A percentile compares a stretch with the other conserved stretches of the same genome.
These are phyloP conservation scores for Plenodomus lindquistii DNA, from an alignment of 2,329 filamentous ascomycete species.

Conservation along the genomic window DNA sequence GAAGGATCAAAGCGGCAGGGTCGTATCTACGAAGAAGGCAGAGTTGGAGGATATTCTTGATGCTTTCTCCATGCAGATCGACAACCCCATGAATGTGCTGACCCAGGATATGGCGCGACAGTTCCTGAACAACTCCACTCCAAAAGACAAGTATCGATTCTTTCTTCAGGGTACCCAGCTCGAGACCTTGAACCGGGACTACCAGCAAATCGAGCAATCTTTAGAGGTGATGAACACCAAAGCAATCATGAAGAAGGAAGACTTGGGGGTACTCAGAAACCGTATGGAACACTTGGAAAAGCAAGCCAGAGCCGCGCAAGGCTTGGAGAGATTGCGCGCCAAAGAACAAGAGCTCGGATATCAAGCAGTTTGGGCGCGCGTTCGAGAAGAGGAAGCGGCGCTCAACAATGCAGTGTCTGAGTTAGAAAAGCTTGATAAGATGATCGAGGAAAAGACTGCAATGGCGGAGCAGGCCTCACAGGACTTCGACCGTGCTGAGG, in stretches of 20 bases:
- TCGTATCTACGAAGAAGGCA: slow-evolving; percentile 79
- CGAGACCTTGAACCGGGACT: slow-evolving; percentile 89
- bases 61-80: slow-evolving; percentile 89
- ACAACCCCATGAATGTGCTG: slow-evolving; percentile 94
- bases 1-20: slow-evolving; percentile 70
- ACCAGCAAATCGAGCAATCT: slow-evolving; percentile 78
- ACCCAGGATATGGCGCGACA: slow-evolving; percentile 94
- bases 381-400: slow-evolving; percentile 70
- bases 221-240: slow-evolving; percentile 73
- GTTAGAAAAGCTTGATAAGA: slow-evolving; percentile 45
- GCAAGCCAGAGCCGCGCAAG: slow-evolving; percentile 67
- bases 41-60: slow-evolving; percentile 94
- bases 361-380: slow-evolving; percentile 86
- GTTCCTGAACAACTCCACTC: slow-evolving; percentile 83
- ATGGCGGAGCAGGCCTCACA: slow-evolving; percentile 51
- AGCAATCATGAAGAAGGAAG: slow-evolving; percentile 63
- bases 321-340: slow-evolving; percentile 66
- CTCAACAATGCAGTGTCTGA: slow-evolving; percentile 33
- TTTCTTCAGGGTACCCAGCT: slow-evolving; percentile 94
- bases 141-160: slow-evolving; percentile 90
- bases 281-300: slow-evolving; percentile 64
- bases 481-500: slow-evolving; percentile 50
- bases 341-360: slow-evolving; percentile 62
- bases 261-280: slow-evolving; percentile 64
- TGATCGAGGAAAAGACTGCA: slow-evolving; percentile 54